phyloP scores from a whole-genome alignment of 2,329 filamentous ascomycete species.

The Nemania abortiva region DNA sequence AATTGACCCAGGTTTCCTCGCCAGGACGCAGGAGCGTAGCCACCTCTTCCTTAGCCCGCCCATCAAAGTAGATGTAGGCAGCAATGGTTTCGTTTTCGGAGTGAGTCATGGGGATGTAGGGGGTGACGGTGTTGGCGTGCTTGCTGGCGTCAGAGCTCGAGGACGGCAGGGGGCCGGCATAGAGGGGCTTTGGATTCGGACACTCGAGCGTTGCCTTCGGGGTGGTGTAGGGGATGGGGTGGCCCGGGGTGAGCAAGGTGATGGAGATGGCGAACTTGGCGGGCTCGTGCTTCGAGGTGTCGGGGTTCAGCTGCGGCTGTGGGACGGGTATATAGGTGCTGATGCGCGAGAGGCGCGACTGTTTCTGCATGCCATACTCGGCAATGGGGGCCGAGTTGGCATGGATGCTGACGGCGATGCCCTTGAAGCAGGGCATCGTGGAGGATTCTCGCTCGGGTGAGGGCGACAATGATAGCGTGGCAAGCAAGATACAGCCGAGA shows the following conservation, averaged over 20 bases:
- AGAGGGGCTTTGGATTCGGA: conserved; percentile 83
- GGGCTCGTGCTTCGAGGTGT: conserved; percentile 84
- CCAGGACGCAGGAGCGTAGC: conserved; percentile 91
- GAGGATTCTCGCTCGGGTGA: conserved; percentile 24
- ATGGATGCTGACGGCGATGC: conserved; percentile 98
- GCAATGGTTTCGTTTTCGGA: conserved; percentile 97
- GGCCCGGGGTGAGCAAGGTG: conserved; percentile 87
- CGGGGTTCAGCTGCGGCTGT: conserved; percentile 79
- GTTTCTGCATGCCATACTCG: conserved; percentile 95
- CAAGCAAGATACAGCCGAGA: background rate
- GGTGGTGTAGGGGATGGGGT: conserved; percentile 92
- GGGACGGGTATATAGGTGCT: conserved; percentile 98
- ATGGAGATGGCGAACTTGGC: conserved; percentile 99
- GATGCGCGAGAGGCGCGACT: conserved; percentile 90
- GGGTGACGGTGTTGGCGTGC: conserved; percentile 71
- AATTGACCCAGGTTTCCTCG: conserved; percentile 99
- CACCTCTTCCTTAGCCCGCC: conserved; percentile 93
- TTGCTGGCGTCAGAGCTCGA: conserved; percentile 61
- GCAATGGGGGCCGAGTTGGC: conserved; percentile 81
- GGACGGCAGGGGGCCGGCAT: conserved; percentile 78
- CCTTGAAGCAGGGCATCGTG: conserved; percentile 95
- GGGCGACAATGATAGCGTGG: background rate
- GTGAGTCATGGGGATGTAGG: conserved; percentile 92
- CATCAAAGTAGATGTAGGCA: conserved; percentile 99
- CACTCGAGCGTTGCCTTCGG: conserved; percentile 82